Percentiles rank a stretch among this genome's conserved stretches.
Conservation (phyloP, 345 rosid genomes). For the Excoecaria agallocha region DNA sequence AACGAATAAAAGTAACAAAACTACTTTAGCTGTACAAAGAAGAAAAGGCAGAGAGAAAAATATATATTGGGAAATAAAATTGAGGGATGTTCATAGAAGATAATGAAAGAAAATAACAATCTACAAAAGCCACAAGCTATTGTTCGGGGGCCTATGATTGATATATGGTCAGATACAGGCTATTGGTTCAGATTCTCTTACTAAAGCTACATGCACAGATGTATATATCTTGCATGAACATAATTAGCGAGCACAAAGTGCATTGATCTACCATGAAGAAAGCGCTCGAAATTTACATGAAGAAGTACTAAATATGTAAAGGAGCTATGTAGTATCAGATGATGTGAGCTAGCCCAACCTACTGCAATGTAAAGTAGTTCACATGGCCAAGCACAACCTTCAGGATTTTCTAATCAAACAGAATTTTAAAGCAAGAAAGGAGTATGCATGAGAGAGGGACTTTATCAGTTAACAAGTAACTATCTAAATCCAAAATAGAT, state of each 20-base stretch:
- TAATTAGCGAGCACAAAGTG: not conserved
- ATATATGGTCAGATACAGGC: no score
- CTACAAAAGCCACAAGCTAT: not conserved
- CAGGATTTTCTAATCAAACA: not conserved
- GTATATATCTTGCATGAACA: not conserved
- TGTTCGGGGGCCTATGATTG: not conserved
- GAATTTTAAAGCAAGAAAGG: not conserved
- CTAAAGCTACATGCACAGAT: not conserved
- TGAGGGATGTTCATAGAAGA: not conserved
- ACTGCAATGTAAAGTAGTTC: not conserved
- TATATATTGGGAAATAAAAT: not conserved
- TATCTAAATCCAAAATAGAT: not conserved
- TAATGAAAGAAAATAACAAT: not conserved
- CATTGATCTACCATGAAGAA: not conserved
- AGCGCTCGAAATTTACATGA: not conserved
- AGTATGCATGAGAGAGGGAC: not conserved
- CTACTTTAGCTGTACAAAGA: no score
- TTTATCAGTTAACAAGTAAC: not conserved
- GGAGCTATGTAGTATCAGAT: not conserved
- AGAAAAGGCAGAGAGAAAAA: not conserved
- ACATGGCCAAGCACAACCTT: not conserved
- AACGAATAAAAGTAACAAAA: not conserved
- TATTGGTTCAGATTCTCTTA: not conserved
- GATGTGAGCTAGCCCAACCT: not conserved
- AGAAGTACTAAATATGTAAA: not conserved